These are phyloP conservation scores for Eustoma russellianum DNA, from an alignment of 257 asterid genomes.

Conservation along the genomic window DNA sequence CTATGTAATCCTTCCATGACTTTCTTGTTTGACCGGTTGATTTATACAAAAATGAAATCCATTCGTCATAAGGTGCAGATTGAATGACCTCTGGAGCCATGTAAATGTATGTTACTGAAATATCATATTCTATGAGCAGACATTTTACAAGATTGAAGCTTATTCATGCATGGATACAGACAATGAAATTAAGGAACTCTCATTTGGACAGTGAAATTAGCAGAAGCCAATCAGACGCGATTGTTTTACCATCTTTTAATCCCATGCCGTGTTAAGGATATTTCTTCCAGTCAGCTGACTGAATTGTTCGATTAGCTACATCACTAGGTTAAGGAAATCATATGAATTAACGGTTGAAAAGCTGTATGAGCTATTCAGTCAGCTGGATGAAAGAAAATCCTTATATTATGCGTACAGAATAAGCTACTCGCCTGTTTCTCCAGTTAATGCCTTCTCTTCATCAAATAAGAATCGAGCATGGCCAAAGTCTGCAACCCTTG, in stretches of 20 bases:
- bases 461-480: slow-evolving; percentile 64
- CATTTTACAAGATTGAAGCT: not conserved
- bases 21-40: no score
- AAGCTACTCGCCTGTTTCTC: slow-evolving; percentile 52
- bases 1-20: no score
- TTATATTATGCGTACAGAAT: not conserved
- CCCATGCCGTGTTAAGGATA: not conserved
- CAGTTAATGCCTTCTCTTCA: slow-evolving; percentile 68
- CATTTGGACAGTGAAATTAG: no score
- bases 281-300: no score
- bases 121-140: not conserved
- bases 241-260: not conserved
- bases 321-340: no score
- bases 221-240: no score
- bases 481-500: slow-evolving; percentile 72
- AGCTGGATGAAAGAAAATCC: not conserved
- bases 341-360: no score
- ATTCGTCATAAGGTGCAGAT: slow-evolving; percentile 53
- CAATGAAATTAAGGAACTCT: no score
- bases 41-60: no score
- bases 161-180: no score
- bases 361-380: not conserved
- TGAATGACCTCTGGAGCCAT: slow-evolving; percentile 83
- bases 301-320: no score
- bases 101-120: slow-evolving; percentile 61